phyloP scores from a whole-genome alignment of 1,139 yeast species.

The Geotrichum reessii region DNA sequence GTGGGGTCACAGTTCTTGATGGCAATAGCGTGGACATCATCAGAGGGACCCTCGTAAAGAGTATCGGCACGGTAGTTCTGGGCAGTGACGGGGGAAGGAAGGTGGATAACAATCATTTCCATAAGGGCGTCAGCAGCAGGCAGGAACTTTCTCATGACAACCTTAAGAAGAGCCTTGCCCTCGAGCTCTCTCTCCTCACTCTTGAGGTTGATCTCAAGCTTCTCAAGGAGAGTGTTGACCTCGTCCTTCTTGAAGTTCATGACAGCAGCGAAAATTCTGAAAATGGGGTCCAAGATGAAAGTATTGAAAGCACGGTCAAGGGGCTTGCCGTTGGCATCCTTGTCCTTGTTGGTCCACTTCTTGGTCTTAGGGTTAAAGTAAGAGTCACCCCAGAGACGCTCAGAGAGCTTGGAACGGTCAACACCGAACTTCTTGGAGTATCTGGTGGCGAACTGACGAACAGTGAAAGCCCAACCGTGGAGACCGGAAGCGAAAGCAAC shows the following conservation, averaged over 20 bases:
- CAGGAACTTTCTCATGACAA: slow-evolving; percentile 98
- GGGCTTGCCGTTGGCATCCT: slow-evolving; percentile 90
- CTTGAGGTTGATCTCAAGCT: slow-evolving; percentile 87
- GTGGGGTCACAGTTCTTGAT: slow-evolving; percentile 98
- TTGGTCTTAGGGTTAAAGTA: slow-evolving; percentile 99
- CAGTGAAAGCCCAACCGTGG: slow-evolving; percentile 99
- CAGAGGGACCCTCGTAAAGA: slow-evolving; percentile 98
- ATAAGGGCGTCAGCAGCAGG: slow-evolving; percentile 99
- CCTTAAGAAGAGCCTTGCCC: slow-evolving; percentile 97
- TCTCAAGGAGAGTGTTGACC: slow-evolving; percentile 80
- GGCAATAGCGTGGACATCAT: slow-evolving; percentile 85
- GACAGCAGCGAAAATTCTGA: slow-evolving; percentile 91
- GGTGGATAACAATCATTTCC: slow-evolving; percentile 97
- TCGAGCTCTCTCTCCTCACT: slow-evolving; percentile 94
- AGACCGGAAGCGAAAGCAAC: slow-evolving; percentile 99
- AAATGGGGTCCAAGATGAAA: slow-evolving; percentile 98
- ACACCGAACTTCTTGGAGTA: slow-evolving; percentile 99
- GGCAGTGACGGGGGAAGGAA: slow-evolving; percentile 99
- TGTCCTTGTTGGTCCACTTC: slow-evolving; percentile 97
- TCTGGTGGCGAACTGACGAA: slow-evolving; percentile 97
- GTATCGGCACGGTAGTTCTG: slow-evolving; percentile 99
- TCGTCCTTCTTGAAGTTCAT: slow-evolving; percentile 98
- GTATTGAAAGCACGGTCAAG: slow-evolving; percentile 99
- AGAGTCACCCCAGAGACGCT: slow-evolving; percentile 99
- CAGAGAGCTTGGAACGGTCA: slow-evolving; percentile 96